phyloP scores from a whole-genome alignment of 192 early-diverging fungal species.

The Backusella psychrophila region DNA sequence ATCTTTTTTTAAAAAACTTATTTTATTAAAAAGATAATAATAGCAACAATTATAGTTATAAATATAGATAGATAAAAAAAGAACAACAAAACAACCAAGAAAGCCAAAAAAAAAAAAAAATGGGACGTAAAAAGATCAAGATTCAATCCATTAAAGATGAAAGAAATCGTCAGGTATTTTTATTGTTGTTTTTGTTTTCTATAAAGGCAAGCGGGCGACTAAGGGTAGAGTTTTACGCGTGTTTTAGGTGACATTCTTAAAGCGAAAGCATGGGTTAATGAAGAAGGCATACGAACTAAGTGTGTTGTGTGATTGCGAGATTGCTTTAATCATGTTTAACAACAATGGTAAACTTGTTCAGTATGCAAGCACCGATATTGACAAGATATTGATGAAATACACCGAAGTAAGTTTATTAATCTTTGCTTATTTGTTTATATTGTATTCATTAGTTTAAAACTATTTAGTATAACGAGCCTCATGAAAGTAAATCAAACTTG shows the following conservation, averaged over 20 bases:
- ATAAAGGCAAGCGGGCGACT: neutral
- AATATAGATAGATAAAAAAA: neutral
- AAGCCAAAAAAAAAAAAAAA: conserved; percentile 30
- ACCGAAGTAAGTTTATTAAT: conserved; percentile 58
- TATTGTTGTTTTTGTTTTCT: neutral
- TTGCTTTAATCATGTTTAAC: conserved; percentile 94
- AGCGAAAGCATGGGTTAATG: conserved; percentile 93
- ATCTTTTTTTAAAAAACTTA: neutral
- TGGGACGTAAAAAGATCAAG: conserved; percentile 97
- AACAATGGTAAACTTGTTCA: conserved; percentile 91
- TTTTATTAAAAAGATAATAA: neutral
- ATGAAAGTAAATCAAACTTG: conserved; percentile 41
- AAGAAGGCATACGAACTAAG: conserved; percentile 98
- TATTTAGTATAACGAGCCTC: conserved; percentile 37
- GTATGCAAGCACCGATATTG: conserved; percentile 95
- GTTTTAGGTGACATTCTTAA: conserved; percentile 85
- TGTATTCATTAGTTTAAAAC: neutral
- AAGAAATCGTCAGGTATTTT: conserved; percentile 83
- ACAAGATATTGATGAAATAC: conserved; percentile 91
- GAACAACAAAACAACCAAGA: too few species aligned
- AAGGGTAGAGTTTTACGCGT: neutral
- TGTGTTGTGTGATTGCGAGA: conserved; percentile 94
- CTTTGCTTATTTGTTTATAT: neutral
- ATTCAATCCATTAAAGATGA: conserved; percentile 92
- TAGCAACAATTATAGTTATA: neutral